phyloP scores from a whole-genome alignment of 192 early-diverging fungal genomes.

The Diversispora eburnea region DNA sequence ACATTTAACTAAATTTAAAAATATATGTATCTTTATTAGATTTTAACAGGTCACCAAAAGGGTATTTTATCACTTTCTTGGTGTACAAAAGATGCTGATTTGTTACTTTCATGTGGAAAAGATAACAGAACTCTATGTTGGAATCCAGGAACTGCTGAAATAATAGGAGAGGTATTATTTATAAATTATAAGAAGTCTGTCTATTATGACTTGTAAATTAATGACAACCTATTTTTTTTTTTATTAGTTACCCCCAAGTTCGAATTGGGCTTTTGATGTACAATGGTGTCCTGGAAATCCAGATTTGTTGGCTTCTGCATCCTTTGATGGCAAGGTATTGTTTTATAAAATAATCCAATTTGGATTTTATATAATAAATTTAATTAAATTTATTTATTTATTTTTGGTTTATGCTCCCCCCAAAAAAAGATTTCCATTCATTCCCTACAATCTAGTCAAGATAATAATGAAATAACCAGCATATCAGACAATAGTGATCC shows the following conservation, averaged over 20 bases:
- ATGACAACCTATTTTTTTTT: background rate
- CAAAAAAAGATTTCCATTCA: slow-evolving; percentile 65
- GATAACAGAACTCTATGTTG: slow-evolving; percentile 93
- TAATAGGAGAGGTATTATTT: slow-evolving; percentile 71
- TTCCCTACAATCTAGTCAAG: slow-evolving; percentile 61
- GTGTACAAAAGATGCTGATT: slow-evolving; percentile 91
- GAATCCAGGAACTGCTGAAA: slow-evolving; percentile 79
- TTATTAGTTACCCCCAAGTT: slow-evolving; percentile 60
- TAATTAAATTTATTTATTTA: background rate
- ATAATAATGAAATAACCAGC: slow-evolving; percentile 28
- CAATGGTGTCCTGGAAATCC: slow-evolving; percentile 95
- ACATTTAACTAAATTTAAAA: background rate
- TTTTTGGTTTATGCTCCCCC: background rate
- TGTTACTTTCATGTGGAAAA: slow-evolving; percentile 92
- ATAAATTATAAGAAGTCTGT: background rate
- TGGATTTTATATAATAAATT: background rate
- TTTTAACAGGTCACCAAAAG: slow-evolving; percentile 81
- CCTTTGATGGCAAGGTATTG: slow-evolving; percentile 85
- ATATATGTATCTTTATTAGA: slow-evolving; percentile 31
- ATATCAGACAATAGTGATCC: slow-evolving; percentile 59
- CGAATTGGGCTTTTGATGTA: slow-evolving; percentile 96
- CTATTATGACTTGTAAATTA: background rate
- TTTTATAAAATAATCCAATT: too few relatives aligned
- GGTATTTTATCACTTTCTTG: slow-evolving; percentile 91
- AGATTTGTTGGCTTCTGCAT: slow-evolving; percentile 80